These are phyloP conservation scores for Leccinum variicolor DNA, from an alignment of 768 basidiomycete genomes.

Conservation along the genomic window DNA sequence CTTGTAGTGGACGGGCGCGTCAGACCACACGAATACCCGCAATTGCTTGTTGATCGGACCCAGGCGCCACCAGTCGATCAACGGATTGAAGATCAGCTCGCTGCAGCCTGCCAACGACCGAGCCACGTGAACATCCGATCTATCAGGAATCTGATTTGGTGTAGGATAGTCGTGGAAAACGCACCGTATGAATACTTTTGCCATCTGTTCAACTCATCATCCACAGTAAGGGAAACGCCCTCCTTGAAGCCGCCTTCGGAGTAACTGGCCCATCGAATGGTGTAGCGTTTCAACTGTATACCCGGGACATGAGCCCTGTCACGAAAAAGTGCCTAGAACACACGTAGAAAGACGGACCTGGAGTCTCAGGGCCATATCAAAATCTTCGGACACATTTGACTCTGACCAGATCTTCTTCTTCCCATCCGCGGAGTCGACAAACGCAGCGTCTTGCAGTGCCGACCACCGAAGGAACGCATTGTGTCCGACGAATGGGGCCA, in stretches of 20 bases:
- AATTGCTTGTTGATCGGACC: conserved; percentile 86
- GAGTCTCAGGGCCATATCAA: conserved; percentile 60
- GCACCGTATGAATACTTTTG: conserved; percentile 80
- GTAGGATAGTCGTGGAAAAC: conserved; percentile 1
- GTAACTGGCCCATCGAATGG: conserved; percentile 72
- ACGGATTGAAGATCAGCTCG: conserved; percentile 80
- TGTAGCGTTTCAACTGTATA: conserved; percentile 19
- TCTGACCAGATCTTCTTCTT: conserved; percentile 77
- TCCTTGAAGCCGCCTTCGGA: conserved; percentile 88
- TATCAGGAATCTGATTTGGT: conserved; percentile 33
- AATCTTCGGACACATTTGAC: conserved; percentile 65
- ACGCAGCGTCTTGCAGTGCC: conserved; percentile 83
- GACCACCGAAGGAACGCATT: conserved; percentile 91
- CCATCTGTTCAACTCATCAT: conserved; percentile 94
- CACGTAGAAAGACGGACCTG: conserved; percentile 32
- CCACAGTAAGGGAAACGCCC: conserved; percentile 87
- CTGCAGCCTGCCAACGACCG: conserved; percentile 20
- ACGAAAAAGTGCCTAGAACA: not conserved
- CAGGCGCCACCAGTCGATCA: conserved; percentile 69
- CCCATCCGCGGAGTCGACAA: conserved; percentile 48
- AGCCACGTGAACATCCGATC: conserved; percentile 31
- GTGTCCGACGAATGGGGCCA: conserved; percentile 78
- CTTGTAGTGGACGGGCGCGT: conserved; percentile 79
- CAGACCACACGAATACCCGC: conserved; percentile 73
- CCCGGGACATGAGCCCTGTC: not conserved